phyloP scores from a whole-genome alignment of 768 basidiomycete species.

The Strobilomyces confusus region DNA sequence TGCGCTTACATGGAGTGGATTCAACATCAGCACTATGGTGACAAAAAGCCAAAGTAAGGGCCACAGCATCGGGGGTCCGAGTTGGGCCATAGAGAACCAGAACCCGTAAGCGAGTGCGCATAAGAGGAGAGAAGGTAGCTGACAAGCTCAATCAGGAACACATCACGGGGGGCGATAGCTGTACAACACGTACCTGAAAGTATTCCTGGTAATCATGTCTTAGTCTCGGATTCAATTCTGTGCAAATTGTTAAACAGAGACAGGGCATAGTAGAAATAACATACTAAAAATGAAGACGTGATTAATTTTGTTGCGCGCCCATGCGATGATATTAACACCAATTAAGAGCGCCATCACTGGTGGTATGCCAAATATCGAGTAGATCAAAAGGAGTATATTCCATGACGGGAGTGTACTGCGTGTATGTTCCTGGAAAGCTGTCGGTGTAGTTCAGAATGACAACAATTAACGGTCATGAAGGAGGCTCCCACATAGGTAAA shows the following conservation, averaged over 20 bases:
- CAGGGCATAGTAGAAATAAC: slow-evolving; percentile 9
- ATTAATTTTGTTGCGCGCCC: slow-evolving; percentile 76
- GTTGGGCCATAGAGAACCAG: slow-evolving; percentile 73
- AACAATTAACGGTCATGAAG: background rate
- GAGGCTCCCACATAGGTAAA: slow-evolving; percentile 43
- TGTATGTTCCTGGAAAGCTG: slow-evolving; percentile 55
- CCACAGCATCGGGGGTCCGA: slow-evolving; percentile 74
- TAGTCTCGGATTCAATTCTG: slow-evolving; percentile 68
- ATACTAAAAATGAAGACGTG: slow-evolving; percentile 89
- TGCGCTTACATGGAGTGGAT: slow-evolving; percentile 65
- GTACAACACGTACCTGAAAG: slow-evolving; percentile 45
- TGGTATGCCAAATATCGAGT: slow-evolving; percentile 70
- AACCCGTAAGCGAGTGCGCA: slow-evolving; percentile 73
- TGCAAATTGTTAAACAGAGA: slow-evolving; percentile 4
- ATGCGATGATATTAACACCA: slow-evolving; percentile 79
- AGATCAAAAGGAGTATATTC: slow-evolving; percentile 73
- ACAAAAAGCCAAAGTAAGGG: slow-evolving; percentile 79
- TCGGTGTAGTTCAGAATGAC: background rate
- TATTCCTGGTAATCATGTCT: slow-evolving; percentile 78
- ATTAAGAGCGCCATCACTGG: slow-evolving; percentile 72
- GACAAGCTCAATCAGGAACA: slow-evolving; percentile 3
- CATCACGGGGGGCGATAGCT: background rate
- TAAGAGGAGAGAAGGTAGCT: slow-evolving; percentile 83
- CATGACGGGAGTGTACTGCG: slow-evolving; percentile 59
- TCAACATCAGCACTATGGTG: slow-evolving; percentile 53